Evolutionary conservation across 2,329 filamentous ascomycete genomes (phyloP), one percentile per base, ranked within the genome.

Genomic region (Didymosphaeria variabile): DNA sequence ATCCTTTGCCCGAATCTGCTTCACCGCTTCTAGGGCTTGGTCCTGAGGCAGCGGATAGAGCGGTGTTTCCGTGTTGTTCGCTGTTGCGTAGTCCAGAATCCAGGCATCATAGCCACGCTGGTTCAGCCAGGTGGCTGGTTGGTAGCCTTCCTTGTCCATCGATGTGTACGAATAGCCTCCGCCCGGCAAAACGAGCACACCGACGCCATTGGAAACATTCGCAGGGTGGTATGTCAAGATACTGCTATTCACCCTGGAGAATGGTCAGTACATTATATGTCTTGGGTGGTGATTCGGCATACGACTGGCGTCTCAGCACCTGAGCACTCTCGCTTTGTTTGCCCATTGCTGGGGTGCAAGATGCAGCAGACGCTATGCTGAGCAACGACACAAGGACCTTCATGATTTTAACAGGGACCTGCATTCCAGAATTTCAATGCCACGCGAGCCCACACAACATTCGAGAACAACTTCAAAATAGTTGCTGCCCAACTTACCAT

Each of bases 121-220:
- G 31, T 60, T 60, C 32, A 60, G 49, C 58, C 58, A 60, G 19
- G 47, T 34, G 15, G 54, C 53, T 7, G 58, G 53, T 49, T 60
- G 54, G 15, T 51, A 36, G 19, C 58, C 58, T 50, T 60, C 58
- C 12, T 42, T 36, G 12, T 60, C 58, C 32, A 57, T 46, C 13
- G 54, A 53, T 5, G 45, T 47, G 23, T 44, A 23, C 9, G 29
- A 13, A 31, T 60, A 60, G 32, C 58, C 58, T 5, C 58, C 58
- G 6, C 58, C 58, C 2, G 58, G 58, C n/a, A 53, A 21, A 3
- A 60, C 32, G 17, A 60, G 55, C 0, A 60, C 54, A 19, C 58
- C 58, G 44, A 53, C 36, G 31, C 58, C 58, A 23, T 60, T 60
- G 1, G 54, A 38, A 15, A 19, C 45, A 38, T 47, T 21, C 2